Base-by-base conservation (phyloP, 1,284 basidiomycete genomes). In the Sanghuangporus sanghuang region DNA sequence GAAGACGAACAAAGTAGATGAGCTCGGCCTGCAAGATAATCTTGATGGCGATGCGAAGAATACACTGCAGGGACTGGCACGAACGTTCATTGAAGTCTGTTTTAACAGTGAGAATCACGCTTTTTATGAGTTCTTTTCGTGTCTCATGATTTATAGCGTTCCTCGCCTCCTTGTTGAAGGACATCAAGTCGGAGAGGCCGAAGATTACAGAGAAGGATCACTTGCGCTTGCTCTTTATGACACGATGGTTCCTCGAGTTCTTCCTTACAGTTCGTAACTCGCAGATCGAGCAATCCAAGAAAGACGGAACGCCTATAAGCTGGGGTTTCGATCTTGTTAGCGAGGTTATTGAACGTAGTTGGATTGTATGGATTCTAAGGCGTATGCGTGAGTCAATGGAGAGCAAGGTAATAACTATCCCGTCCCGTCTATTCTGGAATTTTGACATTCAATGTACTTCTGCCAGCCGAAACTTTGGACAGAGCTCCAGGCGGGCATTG, bases 401-500 rank as follows among this genome's bases (percentile, higher is more conserved):
- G 66, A 93, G 95, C 68, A 95, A 94, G 82, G 94, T 92, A 59
- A 77, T 69, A 36, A 32, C 42, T 3, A 1, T 32, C 36, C 35
- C n/a, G 9, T 44, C 12, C 38, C 40, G 57, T 46, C 7, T 18
- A 18, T 46, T 55, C 42, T 9, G 14, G 11, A 2, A 23, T 23
- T 9, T 11, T 49, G 46, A 35, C 39, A 44, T 5, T 52, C 62
- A 40, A 48, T n/a, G 39, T 18, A 53, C 62, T 55, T 54, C 58
- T 66, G 61, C 49, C 69, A 95, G 90, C 94, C 95, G 38, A 92
- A 93, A 70, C 79, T 86, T 62, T 96, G 93, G 93, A 92, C 86
- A n/a, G 95, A 96, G 71, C 79, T 98, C 38, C 93, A 97, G 74
- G 92, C 93, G n/a, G 92, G 93, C 52, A 86, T 96, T 68, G 92